phyloP scores from a whole-genome alignment of 148 eudicot genomes.

The Rhododendron henanense region DNA sequence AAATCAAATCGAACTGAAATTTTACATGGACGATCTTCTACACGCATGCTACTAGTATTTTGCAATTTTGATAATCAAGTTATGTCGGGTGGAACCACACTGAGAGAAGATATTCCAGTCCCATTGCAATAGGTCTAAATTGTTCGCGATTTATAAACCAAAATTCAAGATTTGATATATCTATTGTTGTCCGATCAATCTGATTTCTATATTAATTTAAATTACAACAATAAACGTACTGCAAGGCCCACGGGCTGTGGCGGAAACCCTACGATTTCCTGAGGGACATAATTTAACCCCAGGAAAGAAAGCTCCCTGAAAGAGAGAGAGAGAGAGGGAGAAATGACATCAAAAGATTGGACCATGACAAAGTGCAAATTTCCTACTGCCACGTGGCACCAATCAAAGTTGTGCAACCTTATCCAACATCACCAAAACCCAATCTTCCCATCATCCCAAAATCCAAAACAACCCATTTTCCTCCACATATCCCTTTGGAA shows the following conservation, averaged over 20 bases:
- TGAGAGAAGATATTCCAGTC: not conserved
- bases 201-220: too few species aligned
- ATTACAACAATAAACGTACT: not conserved
- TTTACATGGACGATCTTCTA: too few species aligned
- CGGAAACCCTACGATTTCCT: too few species aligned
- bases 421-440: slow-evolving; percentile 42
- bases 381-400: slow-evolving; percentile 34
- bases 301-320: not conserved
- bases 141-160: too few species aligned
- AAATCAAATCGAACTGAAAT: too few species aligned
- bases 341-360: not conserved
- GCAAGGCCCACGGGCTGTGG: not conserved
- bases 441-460: slow-evolving; percentile 32
- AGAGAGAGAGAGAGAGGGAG: too few species aligned
- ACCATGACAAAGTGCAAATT: not conserved
- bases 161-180: not conserved
- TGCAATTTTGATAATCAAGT: not conserved
- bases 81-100: not conserved
- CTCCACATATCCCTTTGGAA: slow-evolving; percentile 4
- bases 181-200: not conserved
- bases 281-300: not conserved
- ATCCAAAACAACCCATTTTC: slow-evolving; percentile 17
- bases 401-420: slow-evolving; percentile 37
- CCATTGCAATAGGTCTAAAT: too few species aligned
- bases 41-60: too few species aligned